Percentiles rank a stretch among this genome's conserved stretches.
Conservation (phyloP, 2,329 filamentous ascomycete species). For the Lachnellula subtilissima region DNA sequence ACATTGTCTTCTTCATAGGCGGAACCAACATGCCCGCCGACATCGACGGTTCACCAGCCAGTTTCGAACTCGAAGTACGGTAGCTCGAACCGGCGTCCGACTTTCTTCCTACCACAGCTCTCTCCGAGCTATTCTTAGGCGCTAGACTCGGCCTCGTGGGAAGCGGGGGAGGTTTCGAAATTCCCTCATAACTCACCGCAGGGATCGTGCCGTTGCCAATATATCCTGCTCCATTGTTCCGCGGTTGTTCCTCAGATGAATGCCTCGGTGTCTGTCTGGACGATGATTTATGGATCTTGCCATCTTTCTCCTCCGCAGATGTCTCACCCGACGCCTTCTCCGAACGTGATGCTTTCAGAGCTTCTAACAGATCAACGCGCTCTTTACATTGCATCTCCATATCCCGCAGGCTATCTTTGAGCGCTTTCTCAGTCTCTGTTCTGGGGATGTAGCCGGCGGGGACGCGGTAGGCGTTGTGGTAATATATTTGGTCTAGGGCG, state of each 20-base stretch:
- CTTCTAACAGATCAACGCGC: slow-evolving; percentile 80
- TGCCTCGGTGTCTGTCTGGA: slow-evolving; percentile 27
- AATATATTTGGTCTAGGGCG: slow-evolving; percentile 83
- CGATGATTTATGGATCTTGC: slow-evolving; percentile 28
- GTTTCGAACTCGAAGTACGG: slow-evolving; percentile 16
- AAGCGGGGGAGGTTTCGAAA: slow-evolving; percentile 60
- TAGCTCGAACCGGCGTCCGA: slow-evolving; percentile 4
- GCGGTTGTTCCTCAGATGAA: slow-evolving; percentile 25
- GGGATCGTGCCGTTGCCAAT: slow-evolving; percentile 80
- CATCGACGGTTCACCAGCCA: slow-evolving; percentile 7
- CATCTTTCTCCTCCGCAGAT: slow-evolving; percentile 13
- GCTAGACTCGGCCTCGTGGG: slow-evolving; percentile 49
- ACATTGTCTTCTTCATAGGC: slow-evolving; percentile 30
- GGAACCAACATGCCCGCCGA: slow-evolving; percentile 18
- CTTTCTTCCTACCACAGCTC: slow-evolving; percentile 35
- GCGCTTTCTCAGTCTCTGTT: slow-evolving; percentile 76
- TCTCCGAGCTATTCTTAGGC: slow-evolving; percentile 48
- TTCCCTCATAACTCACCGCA: slow-evolving; percentile 70
- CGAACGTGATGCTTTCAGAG: slow-evolving; percentile 63
- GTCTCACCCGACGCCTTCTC: slow-evolving; percentile 33
- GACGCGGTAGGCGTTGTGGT: slow-evolving; percentile 73
- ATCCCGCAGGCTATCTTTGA: slow-evolving; percentile 75
- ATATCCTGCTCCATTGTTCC: slow-evolving; percentile 45
- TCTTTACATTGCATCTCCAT: slow-evolving; percentile 92
- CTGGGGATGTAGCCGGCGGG: slow-evolving; percentile 64